Evolutionary conservation across 2,329 filamentous ascomycete species (phyloP).

Genomic region (Trichoderma sp.): DNA sequence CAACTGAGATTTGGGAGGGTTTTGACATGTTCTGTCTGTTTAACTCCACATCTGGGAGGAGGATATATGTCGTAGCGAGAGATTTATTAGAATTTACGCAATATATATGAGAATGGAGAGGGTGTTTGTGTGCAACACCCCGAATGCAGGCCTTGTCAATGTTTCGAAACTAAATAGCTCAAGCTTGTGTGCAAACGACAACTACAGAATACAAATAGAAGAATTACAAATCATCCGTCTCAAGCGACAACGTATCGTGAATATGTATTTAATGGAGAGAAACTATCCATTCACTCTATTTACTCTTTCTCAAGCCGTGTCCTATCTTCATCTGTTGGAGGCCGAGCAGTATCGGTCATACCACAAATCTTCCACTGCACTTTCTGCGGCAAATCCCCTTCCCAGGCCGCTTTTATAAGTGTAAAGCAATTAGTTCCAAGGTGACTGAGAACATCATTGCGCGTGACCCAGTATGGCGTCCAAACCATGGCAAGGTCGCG

Average conservation of each 20-base stretch:
- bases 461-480: not conserved
- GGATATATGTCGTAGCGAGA: not conserved
- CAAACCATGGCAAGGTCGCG: conserved; percentile 2
- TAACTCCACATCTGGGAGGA: not conserved
- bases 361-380: not conserved
- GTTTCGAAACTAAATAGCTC: too few species aligned
- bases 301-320: not conserved
- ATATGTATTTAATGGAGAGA: not conserved
- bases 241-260: not conserved
- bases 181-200: too few species aligned
- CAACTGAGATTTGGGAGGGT: not conserved
- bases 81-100: too few species aligned
- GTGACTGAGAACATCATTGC: not conserved
- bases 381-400: not conserved
- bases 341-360: not conserved
- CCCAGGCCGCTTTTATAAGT: not conserved
- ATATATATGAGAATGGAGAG: too few species aligned
- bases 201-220: too few species aligned
- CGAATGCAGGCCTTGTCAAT: too few species aligned
- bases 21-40: not conserved
- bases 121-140: too few species aligned
- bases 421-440: not conserved
- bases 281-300: not conserved
- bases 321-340: not conserved
- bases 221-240: not conserved